Conservation (phyloP, 2,329 filamentous ascomycete genomes). For the Diplocarpon rosae region DNA sequence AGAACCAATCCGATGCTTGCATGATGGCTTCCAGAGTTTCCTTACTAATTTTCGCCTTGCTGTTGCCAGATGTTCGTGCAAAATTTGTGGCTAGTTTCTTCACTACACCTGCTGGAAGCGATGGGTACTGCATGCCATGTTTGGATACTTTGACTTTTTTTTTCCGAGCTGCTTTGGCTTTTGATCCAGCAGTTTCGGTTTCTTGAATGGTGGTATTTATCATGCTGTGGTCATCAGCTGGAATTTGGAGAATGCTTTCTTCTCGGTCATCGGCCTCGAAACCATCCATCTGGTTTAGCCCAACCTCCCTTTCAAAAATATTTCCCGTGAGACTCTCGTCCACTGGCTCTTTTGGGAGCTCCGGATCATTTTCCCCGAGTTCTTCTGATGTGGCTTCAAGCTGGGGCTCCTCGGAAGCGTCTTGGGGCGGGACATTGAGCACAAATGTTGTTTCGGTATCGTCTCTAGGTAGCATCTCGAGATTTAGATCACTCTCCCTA, state of each 20-base stretch:
- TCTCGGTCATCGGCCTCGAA: constrained; percentile 7
- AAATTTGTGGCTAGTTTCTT: constrained; percentile 65
- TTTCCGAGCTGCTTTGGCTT: constrained; percentile 28
- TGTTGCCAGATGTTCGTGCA: constrained; percentile 52
- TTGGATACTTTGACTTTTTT: constrained; percentile 51
- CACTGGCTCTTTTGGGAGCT: background rate
- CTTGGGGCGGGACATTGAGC: constrained; percentile 24
- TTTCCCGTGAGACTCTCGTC: background rate
- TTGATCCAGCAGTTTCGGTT: background rate
- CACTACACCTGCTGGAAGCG: constrained; percentile 60
- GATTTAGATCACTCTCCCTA: constrained; percentile 24
- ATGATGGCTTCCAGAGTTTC: constrained; percentile 66
- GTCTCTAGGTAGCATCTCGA: constrained; percentile 18
- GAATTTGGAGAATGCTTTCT: constrained; percentile 13
- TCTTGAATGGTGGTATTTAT: constrained; percentile 14
- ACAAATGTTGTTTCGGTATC: constrained; percentile 27
- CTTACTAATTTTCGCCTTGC: constrained; percentile 58
- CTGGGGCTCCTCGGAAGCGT: constrained; percentile 9
- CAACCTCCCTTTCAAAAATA: constrained; percentile 5
- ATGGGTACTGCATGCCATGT: constrained; percentile 65
- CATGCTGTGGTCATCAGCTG: constrained; percentile 12
- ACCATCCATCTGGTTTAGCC: constrained; percentile 14
- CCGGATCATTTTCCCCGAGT: background rate
- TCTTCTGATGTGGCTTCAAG: background rate
- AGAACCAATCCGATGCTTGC: constrained; percentile 82